phyloP scores from a whole-genome alignment of 2,329 filamentous ascomycete species.

The Colletotrichum eremochloae region DNA sequence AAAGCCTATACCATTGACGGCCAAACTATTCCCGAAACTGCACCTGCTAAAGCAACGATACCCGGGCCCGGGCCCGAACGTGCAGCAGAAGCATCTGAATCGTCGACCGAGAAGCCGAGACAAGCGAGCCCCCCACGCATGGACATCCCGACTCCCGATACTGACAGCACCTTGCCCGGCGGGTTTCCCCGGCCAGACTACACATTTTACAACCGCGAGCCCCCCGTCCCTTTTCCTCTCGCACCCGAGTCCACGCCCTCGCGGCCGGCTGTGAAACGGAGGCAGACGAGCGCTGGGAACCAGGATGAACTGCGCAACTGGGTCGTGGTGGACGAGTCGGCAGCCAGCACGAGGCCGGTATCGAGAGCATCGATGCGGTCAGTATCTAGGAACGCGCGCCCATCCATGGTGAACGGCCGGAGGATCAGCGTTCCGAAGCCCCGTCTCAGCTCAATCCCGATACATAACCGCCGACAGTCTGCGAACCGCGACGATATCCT shows the following conservation, averaged over 20 bases:
- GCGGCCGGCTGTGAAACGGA: conserved; percentile 63
- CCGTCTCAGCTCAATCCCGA: conserved; percentile 51
- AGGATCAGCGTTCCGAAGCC: conserved; percentile 61
- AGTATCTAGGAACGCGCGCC: conserved; percentile 44
- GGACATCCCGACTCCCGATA: conserved; percentile 17
- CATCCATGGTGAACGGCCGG: conserved; percentile 53
- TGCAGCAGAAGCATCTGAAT: conserved; percentile 6
- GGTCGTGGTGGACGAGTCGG: conserved; percentile 73
- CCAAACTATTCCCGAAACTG: conserved; percentile 16
- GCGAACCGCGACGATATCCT: conserved; percentile 50
- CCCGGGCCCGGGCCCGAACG: background rate
- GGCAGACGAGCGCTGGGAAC: conserved; percentile 64
- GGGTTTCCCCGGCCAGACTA: conserved; percentile 50
- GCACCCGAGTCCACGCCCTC: conserved; percentile 59
- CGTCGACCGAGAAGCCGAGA: background rate
- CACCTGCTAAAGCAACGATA: background rate
- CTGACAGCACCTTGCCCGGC: conserved; percentile 41
- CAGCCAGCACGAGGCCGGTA: conserved; percentile 8
- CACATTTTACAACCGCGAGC: conserved; percentile 47
- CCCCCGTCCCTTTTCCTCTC: conserved; percentile 46
- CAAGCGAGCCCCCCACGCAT: conserved; percentile 3
- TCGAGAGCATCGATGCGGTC: conserved; percentile 33
- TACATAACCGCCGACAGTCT: conserved; percentile 48
- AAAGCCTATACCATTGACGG: conserved; percentile 71
- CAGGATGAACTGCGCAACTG: conserved; percentile 74